These are phyloP conservation scores for Leishmania mexicana DNA, from an alignment of 208 protist species.

Conservation along the genomic window DNA sequence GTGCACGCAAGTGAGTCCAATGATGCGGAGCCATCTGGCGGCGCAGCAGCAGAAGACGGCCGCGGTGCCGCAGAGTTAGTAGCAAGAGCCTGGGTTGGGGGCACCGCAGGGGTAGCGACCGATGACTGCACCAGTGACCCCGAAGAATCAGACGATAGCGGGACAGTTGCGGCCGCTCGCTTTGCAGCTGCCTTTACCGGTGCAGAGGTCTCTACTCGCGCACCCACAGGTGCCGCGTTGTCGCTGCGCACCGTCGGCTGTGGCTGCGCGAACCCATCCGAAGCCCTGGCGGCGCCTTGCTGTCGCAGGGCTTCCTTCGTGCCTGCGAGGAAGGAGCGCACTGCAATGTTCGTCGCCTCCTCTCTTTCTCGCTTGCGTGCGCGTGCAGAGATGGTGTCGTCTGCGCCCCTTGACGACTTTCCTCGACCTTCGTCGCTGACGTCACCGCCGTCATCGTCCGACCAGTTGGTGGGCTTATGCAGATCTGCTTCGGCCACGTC, in stretches of 20 bases:
- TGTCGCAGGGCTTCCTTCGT: conserved; percentile 17
- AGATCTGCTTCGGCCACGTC: conserved; percentile 40
- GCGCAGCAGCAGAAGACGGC: neutral
- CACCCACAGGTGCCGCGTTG: neutral
- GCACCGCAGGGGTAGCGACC: neutral
- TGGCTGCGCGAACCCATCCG: neutral
- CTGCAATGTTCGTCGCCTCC: conserved; percentile 17
- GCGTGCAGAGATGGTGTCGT: conserved; percentile 5
- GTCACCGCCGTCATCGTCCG: conserved; percentile 21
- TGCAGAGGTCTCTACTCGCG: neutral
- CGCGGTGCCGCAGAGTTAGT: neutral
- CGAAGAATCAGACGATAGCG: neutral
- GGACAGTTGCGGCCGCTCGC: neutral
- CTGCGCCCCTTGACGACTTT: neutral
- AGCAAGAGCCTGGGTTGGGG: neutral
- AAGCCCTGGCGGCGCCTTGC: neutral
- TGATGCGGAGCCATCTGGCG: neutral
- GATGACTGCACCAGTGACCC: neutral
- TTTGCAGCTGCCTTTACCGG: neutral
- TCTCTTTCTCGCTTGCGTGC: conserved; percentile 18
- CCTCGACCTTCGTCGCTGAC: conserved; percentile 2
- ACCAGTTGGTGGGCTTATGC: conserved; percentile 28
- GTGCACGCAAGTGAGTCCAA: conserved; percentile 22
- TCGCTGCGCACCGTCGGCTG: neutral
- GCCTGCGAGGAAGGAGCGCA: conserved; percentile 10